Conservation (phyloP, 1,284 basidiomycete species). For the Sporisorium scitamineum region DNA sequence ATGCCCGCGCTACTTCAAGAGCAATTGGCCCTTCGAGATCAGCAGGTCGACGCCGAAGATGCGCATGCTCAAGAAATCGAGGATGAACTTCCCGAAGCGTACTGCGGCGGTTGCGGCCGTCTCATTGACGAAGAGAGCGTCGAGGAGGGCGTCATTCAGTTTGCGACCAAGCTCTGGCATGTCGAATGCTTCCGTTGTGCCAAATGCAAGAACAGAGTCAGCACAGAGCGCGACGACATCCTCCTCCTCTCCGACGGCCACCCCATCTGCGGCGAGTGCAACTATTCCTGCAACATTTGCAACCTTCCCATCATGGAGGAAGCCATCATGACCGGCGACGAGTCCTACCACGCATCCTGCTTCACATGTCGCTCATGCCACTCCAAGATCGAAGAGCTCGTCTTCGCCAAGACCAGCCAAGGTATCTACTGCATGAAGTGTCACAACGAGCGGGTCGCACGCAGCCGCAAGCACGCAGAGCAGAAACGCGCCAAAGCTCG, state of each 20-base stretch:
- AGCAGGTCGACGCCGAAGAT: slow-evolving; percentile 16
- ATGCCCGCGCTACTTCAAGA: slow-evolving; percentile 44
- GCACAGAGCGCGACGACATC: slow-evolving; percentile 87
- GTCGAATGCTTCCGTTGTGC: slow-evolving; percentile 59
- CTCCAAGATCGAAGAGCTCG: slow-evolving; percentile 93
- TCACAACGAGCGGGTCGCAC: slow-evolving; percentile 94
- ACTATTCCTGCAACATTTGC: slow-evolving; percentile 76
- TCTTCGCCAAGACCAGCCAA: slow-evolving; percentile 97
- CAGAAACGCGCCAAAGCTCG: slow-evolving; percentile 70
- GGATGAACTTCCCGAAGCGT: slow-evolving; percentile 55
- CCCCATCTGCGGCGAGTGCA: slow-evolving; percentile 96
- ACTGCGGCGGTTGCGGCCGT: slow-evolving; percentile 60
- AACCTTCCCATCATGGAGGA: slow-evolving; percentile 53
- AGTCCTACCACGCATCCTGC: slow-evolving; percentile 97
- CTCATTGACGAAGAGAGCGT: slow-evolving; percentile 61
- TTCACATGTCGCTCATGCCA: slow-evolving; percentile 97
- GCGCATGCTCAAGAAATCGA: slow-evolving; percentile 22
- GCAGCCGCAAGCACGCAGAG: slow-evolving; percentile 89
- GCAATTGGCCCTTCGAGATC: slow-evolving; percentile 10
- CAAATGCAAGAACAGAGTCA: slow-evolving; percentile 73
- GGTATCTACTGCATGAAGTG: slow-evolving; percentile 99
- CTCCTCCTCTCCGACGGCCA: slow-evolving; percentile 94
- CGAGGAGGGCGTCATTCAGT: slow-evolving; percentile 61
- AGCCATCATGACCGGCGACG: slow-evolving; percentile 75
- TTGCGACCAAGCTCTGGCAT: slow-evolving; percentile 65